Base-by-base conservation (phyloP, 116 monocot species). In the Iris pallida region DNA sequence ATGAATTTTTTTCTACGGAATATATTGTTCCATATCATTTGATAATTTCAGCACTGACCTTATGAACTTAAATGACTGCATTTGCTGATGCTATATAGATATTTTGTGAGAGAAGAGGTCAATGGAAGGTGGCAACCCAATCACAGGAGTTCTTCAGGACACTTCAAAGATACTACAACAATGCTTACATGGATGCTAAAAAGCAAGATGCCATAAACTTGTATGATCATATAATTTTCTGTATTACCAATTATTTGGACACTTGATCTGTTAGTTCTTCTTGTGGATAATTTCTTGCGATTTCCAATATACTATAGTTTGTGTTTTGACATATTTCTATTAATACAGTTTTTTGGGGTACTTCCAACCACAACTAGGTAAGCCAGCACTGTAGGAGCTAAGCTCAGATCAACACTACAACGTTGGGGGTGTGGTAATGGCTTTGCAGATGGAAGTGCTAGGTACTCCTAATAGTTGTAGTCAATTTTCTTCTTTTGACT, bases 201-300 rank as follows among this genome's bases (percentile, higher is more conserved):
- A 90, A 86, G 71, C 90, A 90, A 66, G 66, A 72, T 73, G 85
- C 90, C 14, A 90, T 90, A 62, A 78, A 90, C 60, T 73, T 90
- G 90, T 90, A 86, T n/a, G 86, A 69, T 65, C 3, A 45, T 20
- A 13, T 7, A 13, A 30, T 51, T 18, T 66, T 69, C n/a, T n/a
- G n/a, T n/a, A n/a, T n/a, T n/a, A n/a, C n/a, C n/a, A n/a, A n/a
- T n/a, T n/a, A n/a, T n/a, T n/a, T n/a, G n/a, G n/a, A n/a, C n/a
- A 4, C 59, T 59, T 71, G n/a, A 4, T 8, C 44, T 10, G 16
- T 43, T 4, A 7, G 30, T 30, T 30, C 30, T 30, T 30, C 0
- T 30, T 30, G 30, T 30, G 30, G 30, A 30, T 1, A 30, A 1
- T 30, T 30, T 30, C 30, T 30, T 30, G 30, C 3, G 30, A 3